These are phyloP conservation scores for Yamadazyma epiphylla DNA, from an alignment of 1,139 yeast species.

Conservation along the genomic window DNA sequence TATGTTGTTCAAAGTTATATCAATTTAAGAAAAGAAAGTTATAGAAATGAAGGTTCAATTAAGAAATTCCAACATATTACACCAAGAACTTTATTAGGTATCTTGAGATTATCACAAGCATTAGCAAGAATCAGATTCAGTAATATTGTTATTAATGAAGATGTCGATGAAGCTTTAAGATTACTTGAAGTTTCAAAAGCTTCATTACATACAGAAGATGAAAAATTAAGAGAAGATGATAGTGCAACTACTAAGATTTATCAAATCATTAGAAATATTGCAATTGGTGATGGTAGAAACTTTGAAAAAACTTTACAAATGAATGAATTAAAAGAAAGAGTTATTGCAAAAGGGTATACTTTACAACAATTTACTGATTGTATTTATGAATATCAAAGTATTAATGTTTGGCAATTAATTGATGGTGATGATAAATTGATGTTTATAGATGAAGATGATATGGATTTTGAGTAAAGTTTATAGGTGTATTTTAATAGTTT, in stretches of 20 bases:
- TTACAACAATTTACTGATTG: constrained; percentile 74
- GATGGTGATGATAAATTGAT: constrained; percentile 61
- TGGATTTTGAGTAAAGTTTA: constrained; percentile 4
- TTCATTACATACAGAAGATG: constrained; percentile 60
- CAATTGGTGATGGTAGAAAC: constrained; percentile 43
- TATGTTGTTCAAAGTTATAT: constrained; percentile 86
- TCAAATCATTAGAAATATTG: constrained; percentile 54
- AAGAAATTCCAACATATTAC: constrained; percentile 85
- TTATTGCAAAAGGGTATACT: constrained; percentile 80
- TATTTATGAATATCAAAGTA: constrained; percentile 65
- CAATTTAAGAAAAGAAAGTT: constrained; percentile 88
- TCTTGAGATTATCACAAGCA: constrained; percentile 91
- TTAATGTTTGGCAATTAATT: constrained; percentile 74
- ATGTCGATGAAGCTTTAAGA: constrained; percentile 94
- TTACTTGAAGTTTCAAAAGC: constrained; percentile 82
- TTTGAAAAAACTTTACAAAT: constrained; percentile 46
- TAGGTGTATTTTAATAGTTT: too few relatives aligned
- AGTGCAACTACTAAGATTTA: constrained; percentile 56
- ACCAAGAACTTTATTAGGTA: constrained; percentile 90
- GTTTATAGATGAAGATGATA: constrained; percentile 26
- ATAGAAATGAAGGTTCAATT: constrained; percentile 70
- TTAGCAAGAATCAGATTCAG: constrained; percentile 85
- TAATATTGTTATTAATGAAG: constrained; percentile 64
- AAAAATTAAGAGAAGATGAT: constrained; percentile 47
- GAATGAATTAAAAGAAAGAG: constrained; percentile 60